Conservation (phyloP, 495 filamentous ascomycete species). For the Pseudomonodictys pantanalensis region DNA sequence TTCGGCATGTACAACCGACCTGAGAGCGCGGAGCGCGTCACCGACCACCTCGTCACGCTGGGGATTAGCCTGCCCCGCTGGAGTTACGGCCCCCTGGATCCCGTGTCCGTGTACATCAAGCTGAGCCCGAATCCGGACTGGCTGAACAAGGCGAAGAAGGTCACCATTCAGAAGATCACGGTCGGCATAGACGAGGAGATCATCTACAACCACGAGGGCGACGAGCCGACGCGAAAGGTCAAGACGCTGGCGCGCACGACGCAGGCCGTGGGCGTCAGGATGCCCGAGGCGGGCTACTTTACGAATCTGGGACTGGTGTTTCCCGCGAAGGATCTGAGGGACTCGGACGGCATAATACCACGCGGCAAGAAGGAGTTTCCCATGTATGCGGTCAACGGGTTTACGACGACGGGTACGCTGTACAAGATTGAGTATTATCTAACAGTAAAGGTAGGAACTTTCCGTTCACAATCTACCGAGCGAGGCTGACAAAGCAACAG, state of each 20-base stretch:
- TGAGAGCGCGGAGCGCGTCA: conserved; percentile 76
- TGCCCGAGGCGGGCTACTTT: conserved; percentile 84
- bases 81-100: conserved; percentile 95
- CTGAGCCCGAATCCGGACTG: conserved; percentile 88
- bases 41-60: conserved; percentile 88
- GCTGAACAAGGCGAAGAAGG: conserved; percentile 82
- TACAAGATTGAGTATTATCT: conserved; percentile 99
- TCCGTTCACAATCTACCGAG: neutral
- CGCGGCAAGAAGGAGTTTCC: conserved; percentile 84
- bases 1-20: conserved; percentile 99
- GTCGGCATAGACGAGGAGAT: conserved; percentile 96
- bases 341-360: conserved; percentile 83
- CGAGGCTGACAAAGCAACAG: conserved; percentile 46
- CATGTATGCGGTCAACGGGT: conserved; percentile 80
- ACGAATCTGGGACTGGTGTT: conserved; percentile 90
- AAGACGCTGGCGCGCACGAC: conserved; percentile 82
- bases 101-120: conserved; percentile 93
- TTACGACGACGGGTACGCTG: conserved; percentile 88
- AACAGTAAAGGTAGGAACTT: conserved; percentile 73
- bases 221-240: conserved; percentile 87
- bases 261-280: conserved; percentile 72
- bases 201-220: conserved; percentile 96
- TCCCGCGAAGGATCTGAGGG: conserved; percentile 83
- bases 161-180: conserved; percentile 91
- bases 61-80: conserved; percentile 88